Percentiles rank a stretch among this genome's conserved stretches.
These are phyloP conservation scores for Dactylellina haptotyla DNA, from an alignment of 2,329 filamentous ascomycete genomes.

Conservation along the genomic window DNA sequence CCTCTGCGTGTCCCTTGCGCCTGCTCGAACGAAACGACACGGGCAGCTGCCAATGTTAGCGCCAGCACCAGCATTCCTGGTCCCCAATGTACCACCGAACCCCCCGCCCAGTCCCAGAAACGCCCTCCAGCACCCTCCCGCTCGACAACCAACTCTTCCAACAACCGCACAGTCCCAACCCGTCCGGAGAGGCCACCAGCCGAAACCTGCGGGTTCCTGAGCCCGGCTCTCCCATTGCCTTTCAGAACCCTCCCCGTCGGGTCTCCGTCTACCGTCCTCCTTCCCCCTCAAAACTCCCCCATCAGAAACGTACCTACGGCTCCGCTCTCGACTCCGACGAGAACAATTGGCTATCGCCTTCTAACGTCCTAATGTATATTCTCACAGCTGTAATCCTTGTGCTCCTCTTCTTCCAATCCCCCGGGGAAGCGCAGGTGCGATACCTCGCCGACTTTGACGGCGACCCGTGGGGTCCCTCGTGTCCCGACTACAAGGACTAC, in stretches of 20 bases:
- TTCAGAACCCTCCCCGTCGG: slow-evolving; percentile 35
- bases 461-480: slow-evolving; percentile 63
- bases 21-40: background rate
- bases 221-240: slow-evolving; percentile 32
- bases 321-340: slow-evolving; percentile 16
- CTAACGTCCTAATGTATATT: slow-evolving; percentile 44
- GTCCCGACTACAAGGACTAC: slow-evolving; percentile 74
- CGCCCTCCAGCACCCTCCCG: slow-evolving; percentile 42
- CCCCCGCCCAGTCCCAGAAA: slow-evolving; percentile 45
- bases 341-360: slow-evolving; percentile 38
- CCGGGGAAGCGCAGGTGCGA: slow-evolving; percentile 25
- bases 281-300: slow-evolving; percentile 37
- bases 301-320: slow-evolving; percentile 38
- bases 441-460: slow-evolving; percentile 48
- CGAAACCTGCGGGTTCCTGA: slow-evolving; percentile 33
- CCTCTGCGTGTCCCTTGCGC: too few species aligned
- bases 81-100: slow-evolving; percentile 53
- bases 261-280: slow-evolving; percentile 44
- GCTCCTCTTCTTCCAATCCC: slow-evolving; percentile 45
- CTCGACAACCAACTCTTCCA: slow-evolving; percentile 46
- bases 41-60: slow-evolving; percentile 22
- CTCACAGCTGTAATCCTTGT: slow-evolving; percentile 33
- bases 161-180: slow-evolving; percentile 13
- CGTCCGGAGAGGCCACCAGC: slow-evolving; percentile 8
- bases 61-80: slow-evolving; percentile 2